Base-by-base conservation (phyloP, 768 basidiomycete genomes). In the Gelatoporia subvermispora region DNA sequence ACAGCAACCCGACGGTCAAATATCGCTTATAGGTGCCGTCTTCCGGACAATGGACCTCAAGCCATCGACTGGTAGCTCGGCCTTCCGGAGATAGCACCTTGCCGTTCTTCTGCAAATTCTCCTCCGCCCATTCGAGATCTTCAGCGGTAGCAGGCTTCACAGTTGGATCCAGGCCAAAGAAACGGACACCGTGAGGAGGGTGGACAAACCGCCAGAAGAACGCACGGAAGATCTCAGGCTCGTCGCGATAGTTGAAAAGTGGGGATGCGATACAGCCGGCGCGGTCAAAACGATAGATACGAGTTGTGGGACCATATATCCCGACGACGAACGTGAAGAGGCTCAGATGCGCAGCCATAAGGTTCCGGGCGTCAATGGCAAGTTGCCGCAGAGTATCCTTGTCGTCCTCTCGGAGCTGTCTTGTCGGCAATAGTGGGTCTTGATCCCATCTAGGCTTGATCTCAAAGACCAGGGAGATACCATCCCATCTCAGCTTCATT, bases 231-330 rank as follows among this genome's bases (percentile, higher is more conserved):
- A 31, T 31, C 13, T 31, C 28, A 5, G 28, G 28, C n/a, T n/a
- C n/a, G n/a, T n/a, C n/a, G n/a, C n/a, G n/a, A n/a, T 41, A 25
- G 28, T 35, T 41, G 48, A 54, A 47, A 1, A 42, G 20, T 23
- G 18, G 17, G 1, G 42, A 48, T 23, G 45, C 49, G 8, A 55
- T 20, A 3, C 25, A 47, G 17, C 22, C 48, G 2, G 54, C n/a
- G 18, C 45, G 50, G 36, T 55, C 54, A 20, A 51, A 51, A 25
- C 50, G 54, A 3, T 37, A 44, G n/a, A 55, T 39, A 3, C 54
- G 54, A 10, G 41, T 22, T 8, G 13, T 41, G 17, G 24, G n/a
- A 22, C 50, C 54, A 34, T 55, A 55, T 17, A 55, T 36, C 3
- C 54, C 54, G 17, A 55, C n/a, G 7, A 47, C 44, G 36, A 49